Evolutionary conservation across 257 asterid genomes (phyloP).

Genomic region (Petrea volubilis): DNA sequence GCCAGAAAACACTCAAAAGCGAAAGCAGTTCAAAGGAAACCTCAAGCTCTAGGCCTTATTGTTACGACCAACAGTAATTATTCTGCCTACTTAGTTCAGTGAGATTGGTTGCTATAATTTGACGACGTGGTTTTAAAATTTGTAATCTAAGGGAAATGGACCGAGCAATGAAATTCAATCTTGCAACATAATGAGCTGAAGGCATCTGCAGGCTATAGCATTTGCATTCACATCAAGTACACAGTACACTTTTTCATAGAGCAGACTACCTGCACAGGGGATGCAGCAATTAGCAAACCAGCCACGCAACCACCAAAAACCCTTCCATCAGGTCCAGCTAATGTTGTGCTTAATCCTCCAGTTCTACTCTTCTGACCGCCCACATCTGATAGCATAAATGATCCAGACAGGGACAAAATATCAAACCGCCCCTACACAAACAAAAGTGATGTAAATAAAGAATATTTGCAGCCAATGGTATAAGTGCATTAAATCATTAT

Average conservation of each 20-base stretch:
- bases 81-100: not conserved
- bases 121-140: not conserved
- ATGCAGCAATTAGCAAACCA: conserved; percentile 54
- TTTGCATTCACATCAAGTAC: not conserved
- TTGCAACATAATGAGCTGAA: not conserved
- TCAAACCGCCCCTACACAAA: conserved; percentile 56
- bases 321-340: conserved; percentile 70
- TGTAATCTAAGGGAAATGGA: not conserved
- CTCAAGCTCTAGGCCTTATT: not conserved
- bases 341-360: conserved; percentile 57
- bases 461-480: not conserved
- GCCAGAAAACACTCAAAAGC: not conserved
- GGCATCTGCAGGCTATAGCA: not conserved
- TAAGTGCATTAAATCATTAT: conserved; percentile 3
- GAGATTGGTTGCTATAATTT: not conserved
- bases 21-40: not conserved
- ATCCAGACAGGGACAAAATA: conserved; percentile 59
- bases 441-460: not conserved
- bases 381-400: conserved; percentile 52
- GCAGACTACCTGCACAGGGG: conserved; percentile 61
- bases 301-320: conserved; percentile 74
- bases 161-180: not conserved
- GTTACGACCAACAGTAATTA: not conserved
- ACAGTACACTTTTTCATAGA: not conserved
- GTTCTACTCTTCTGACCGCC: conserved; percentile 56